Percentiles rank a stretch among this genome's conserved stretches.
phyloP scores from a whole-genome alignment of 192 early-diverging fungal genomes.

The Umbelopsis sp. region DNA sequence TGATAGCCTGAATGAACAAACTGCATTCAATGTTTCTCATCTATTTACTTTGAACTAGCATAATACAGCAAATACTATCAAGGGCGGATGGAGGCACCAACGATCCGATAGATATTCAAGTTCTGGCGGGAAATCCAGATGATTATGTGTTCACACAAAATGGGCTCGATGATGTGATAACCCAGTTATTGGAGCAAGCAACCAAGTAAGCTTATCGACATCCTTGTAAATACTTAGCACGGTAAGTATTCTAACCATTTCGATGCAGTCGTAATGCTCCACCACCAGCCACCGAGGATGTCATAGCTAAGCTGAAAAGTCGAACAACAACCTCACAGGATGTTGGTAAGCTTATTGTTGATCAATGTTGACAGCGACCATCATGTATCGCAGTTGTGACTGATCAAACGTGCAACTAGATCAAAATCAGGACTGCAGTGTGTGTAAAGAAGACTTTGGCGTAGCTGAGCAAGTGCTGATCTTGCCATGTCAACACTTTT shows the following conservation, averaged over 20 bases:
- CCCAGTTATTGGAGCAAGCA: constrained; percentile 79
- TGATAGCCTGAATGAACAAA: neutral
- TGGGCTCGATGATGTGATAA: constrained; percentile 87
- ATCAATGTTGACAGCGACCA: no score
- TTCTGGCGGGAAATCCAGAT: constrained; percentile 55
- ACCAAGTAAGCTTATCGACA: constrained; percentile 43
- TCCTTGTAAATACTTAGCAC: no score
- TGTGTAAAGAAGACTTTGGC: constrained; percentile 77
- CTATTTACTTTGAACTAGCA: neutral
- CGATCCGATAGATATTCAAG: constrained; percentile 44
- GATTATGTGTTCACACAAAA: constrained; percentile 88
- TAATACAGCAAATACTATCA: constrained; percentile 28
- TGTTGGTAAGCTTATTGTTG: constrained; percentile 36
- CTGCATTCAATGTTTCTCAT: neutral
- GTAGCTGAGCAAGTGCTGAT: constrained; percentile 52
- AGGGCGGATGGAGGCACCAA: constrained; percentile 35
- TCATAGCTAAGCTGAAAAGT: constrained; percentile 66
- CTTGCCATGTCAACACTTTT: constrained; percentile 74
- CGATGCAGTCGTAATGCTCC: constrained; percentile 64
- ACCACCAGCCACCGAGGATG: constrained; percentile 79
- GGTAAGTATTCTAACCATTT: neutral
- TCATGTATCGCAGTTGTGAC: neutral
- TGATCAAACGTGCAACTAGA: neutral
- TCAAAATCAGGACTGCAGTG: constrained; percentile 54
- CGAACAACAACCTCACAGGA: constrained; percentile 56